A percentile compares a stretch with the other conserved stretches of the same genome.
phyloP scores from a whole-genome alignment of 2,329 filamentous ascomycete species.

The Xenosphaeropsis pyriputrescens region DNA sequence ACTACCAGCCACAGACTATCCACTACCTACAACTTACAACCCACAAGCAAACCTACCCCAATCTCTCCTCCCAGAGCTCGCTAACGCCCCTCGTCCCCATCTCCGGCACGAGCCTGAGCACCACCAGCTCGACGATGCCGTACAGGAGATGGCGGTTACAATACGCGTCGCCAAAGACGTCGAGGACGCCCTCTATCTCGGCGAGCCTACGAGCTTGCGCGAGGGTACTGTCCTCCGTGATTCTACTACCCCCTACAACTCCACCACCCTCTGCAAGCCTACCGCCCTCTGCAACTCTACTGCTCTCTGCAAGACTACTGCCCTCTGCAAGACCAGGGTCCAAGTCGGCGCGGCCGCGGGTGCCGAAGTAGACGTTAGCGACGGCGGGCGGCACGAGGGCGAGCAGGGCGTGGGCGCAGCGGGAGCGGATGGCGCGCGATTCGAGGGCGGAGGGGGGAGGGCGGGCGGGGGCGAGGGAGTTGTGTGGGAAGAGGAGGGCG shows the following conservation, averaged over 20 bases:
- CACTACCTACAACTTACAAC: no score
- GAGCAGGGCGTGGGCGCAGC: constrained; percentile 46
- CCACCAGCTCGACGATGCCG: constrained; percentile 61
- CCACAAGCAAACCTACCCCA: constrained; percentile 22
- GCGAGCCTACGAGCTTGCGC: not conserved
- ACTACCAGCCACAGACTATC: no score
- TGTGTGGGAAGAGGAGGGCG: constrained; percentile 74
- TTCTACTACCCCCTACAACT: no score
- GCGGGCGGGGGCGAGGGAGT: constrained; percentile 52
- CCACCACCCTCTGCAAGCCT: no score
- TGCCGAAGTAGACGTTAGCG: constrained; percentile 20
- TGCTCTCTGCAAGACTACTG: no score
- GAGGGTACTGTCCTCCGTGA: no score
- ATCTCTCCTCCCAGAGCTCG: constrained; percentile 61
- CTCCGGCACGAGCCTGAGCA: constrained; percentile 78
- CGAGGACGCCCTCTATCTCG: constrained; percentile 42
- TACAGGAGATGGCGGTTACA: constrained; percentile 91
- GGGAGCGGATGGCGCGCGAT: constrained; percentile 44
- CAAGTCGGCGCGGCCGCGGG: no score
- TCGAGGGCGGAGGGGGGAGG: constrained; percentile 45
- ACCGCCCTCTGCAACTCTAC: no score
- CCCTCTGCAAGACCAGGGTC: constrained; percentile 25
- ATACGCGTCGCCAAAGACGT: constrained; percentile 67
- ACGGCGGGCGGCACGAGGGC: constrained; percentile 24
- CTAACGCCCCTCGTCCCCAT: constrained; percentile 55